phyloP scores from a whole-genome alignment of 2,329 filamentous ascomycete species.

The Emericellopsis atlantica region DNA sequence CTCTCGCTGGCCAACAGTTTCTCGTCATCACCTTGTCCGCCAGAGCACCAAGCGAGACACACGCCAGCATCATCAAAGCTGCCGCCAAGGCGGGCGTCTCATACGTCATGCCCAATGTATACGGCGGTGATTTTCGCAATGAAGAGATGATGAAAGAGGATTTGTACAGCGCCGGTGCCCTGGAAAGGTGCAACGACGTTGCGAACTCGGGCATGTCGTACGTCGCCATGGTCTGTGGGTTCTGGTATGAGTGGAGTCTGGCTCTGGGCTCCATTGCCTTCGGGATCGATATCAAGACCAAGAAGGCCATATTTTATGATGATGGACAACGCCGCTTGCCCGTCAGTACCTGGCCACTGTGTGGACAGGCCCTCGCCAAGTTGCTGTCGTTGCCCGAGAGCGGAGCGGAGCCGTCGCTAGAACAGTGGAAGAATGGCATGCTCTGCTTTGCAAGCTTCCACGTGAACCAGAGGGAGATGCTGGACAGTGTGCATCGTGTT shows the following conservation, averaged over 20 bases:
- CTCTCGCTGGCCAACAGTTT: neutral
- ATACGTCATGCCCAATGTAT: conserved; percentile 39
- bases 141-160: conserved; percentile 17
- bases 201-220: neutral
- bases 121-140: conserved; percentile 16
- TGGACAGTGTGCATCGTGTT: conserved; percentile 46
- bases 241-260: conserved; percentile 41
- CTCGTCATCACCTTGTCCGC: neutral
- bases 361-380: conserved; percentile 38
- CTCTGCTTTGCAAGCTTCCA: conserved; percentile 44
- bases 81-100: conserved; percentile 36
- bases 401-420: conserved; percentile 23
- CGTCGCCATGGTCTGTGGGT: conserved; percentile 26
- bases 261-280: conserved; percentile 17
- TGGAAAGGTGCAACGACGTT: neutral
- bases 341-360: conserved; percentile 46
- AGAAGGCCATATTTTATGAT: conserved; percentile 33
- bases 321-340: conserved; percentile 44
- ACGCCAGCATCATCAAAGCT: conserved; percentile 31
- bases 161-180: conserved; percentile 5
- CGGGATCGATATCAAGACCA: conserved; percentile 35
- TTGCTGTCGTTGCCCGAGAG: conserved; percentile 28
- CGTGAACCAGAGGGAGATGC: conserved; percentile 51
- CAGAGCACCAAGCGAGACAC: conserved; percentile 15
- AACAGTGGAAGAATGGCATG: conserved; percentile 26